Percentiles rank a stretch among this genome's conserved stretches.
Evolutionary conservation across 345 rosid genomes (phyloP).

Genomic region (Pugionium dolabratum): DNA sequence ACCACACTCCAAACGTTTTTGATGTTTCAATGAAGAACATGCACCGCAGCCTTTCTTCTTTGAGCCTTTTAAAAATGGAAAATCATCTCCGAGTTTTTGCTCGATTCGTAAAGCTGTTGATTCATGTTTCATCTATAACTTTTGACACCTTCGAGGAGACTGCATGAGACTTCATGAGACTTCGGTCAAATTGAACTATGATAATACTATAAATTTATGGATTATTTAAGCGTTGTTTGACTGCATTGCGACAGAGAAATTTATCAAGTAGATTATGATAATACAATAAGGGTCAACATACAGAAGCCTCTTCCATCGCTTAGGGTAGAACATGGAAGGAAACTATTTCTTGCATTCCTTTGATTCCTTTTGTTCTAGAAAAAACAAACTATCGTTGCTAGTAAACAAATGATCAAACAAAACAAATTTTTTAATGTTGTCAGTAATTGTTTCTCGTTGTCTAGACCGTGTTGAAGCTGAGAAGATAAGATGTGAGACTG

Average conservation of each 20-base stretch:
- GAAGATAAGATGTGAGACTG: slow-evolving; percentile 19
- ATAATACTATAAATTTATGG: no score
- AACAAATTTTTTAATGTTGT: no score
- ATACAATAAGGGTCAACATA: no score
- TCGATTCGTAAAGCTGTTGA: slow-evolving; percentile 1
- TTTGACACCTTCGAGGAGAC: slow-evolving; percentile 6
- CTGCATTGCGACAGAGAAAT: no score
- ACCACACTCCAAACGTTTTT: slow-evolving; percentile 39
- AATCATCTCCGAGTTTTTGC: slow-evolving; percentile 9
- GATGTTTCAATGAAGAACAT: slow-evolving; percentile 9
- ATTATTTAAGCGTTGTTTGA: no score
- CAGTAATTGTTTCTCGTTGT: slow-evolving; percentile 34
- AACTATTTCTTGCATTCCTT: no score
- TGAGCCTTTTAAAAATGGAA: neutral
- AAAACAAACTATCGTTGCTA: no score
- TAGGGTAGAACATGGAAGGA: no score
- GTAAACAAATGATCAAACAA: no score
- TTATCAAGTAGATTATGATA: no score
- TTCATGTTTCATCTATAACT: slow-evolving; percentile 1
- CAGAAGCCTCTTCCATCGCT: no score
- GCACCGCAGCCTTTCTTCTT: neutral
- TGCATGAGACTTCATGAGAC: neutral
- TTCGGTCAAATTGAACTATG: neutral
- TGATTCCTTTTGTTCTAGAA: no score
- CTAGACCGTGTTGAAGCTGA: slow-evolving; percentile 51